Evolutionary conservation across 331 rosid species (phyloP), one percentile per base, ranked within the genome.

Genomic region (Cydonia oblonga): DNA sequence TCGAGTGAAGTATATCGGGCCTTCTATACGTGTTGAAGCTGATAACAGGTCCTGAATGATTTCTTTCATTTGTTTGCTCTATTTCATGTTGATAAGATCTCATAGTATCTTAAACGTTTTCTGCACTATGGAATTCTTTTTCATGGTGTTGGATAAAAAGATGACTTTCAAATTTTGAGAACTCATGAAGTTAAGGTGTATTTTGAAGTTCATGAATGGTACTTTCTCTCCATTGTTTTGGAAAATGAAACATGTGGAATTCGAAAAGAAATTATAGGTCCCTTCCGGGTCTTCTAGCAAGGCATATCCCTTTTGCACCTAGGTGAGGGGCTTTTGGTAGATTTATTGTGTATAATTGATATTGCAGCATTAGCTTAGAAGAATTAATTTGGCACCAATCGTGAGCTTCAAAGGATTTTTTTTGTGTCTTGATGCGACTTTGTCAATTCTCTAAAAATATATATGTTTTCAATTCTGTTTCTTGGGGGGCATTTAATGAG

Each of bases 1-100:
- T 78, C 92, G 98, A 56, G 97, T 93, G 83, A 93, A 82, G 87
- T 93, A 93, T 74, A 78, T 75, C 61, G 97, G 98, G 71, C 85
- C 92, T 28, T 83, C 95, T 66, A 78, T 82, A 64, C 76, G 46
- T 57, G 72, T 81, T 81, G 83, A 84, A 76, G 88, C 71, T 25
- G 89, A 87, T 75, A 87, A 90, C 77, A 90, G 98, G 98, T 93
- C 72, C 72, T 79, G 25, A 64, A 68, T 52, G 40, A 54, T 38
- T 67, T 75, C 73, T 58, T 67, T 29, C 58, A 16, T 66, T 25
- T 78, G 52, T 67, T 44, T 76, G 65, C 46, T 54, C 33, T 11
- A 19, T 77, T 32, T 38, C 23, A 68, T 71, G 51, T 9, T 53
- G 12, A 3, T 40, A 18, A 20, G 53, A 24, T 40, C 62, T 60